phyloP scores from a whole-genome alignment of 2,329 filamentous ascomycete species.

The Aspergillus sp. region DNA sequence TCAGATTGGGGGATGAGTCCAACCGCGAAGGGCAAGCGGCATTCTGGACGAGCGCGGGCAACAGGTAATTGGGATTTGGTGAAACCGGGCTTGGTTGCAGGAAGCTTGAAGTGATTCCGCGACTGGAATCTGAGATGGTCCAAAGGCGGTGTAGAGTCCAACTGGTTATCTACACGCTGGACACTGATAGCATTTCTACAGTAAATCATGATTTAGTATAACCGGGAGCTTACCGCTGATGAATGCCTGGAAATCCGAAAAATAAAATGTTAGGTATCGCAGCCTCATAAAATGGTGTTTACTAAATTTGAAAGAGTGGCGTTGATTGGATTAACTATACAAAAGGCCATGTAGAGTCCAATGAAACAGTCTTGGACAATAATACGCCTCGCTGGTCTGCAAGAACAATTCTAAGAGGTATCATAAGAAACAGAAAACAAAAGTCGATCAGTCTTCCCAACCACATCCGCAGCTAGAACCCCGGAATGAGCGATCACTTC shows the following conservation, averaged over 20 bases:
- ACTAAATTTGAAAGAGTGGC: background rate
- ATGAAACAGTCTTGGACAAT: background rate
- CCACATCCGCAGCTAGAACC: background rate
- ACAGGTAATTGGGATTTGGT: background rate
- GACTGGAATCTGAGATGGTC: background rate
- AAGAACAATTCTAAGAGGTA: slow-evolving; percentile 12
- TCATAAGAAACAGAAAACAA: slow-evolving; percentile 2
- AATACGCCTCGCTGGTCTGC: background rate
- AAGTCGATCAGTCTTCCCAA: background rate
- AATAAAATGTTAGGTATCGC: no score
- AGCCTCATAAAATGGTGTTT: background rate
- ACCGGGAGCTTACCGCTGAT: no score
- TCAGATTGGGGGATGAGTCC: background rate
- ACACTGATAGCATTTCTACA: no score
- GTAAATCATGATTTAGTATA: no score
- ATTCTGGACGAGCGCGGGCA: slow-evolving; percentile 2
- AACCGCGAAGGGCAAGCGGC: background rate
- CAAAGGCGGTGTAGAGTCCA: slow-evolving; percentile 9
- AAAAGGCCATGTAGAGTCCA: background rate
- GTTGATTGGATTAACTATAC: slow-evolving; percentile 7
- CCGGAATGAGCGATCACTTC: background rate
- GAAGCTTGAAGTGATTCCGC: background rate
- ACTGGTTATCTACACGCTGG: background rate
- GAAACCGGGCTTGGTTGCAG: background rate
- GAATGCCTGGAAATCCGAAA: no score